These are phyloP conservation scores for Podila clonocystis DNA, from an alignment of 192 early-diverging fungal species.

Conservation along the genomic window DNA sequence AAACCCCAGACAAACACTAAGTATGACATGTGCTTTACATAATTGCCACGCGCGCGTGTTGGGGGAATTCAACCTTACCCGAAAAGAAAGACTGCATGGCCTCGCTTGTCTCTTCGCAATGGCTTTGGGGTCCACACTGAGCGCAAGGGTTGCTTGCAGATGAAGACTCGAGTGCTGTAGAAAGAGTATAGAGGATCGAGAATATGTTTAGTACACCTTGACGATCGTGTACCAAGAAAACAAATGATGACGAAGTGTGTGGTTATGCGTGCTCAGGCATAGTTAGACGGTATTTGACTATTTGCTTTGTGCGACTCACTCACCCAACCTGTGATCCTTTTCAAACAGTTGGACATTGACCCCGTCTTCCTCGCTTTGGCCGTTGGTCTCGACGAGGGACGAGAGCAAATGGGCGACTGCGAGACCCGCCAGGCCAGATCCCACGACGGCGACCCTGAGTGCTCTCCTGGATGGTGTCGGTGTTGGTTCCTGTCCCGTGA, in stretches of 20 bases:
- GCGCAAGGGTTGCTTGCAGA: not conserved
- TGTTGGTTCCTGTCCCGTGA: not conserved
- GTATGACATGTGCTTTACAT: not conserved
- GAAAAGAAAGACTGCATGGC: not conserved
- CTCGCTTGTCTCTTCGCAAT: not conserved
- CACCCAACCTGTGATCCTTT: constrained; percentile 57
- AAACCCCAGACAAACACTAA: no score
- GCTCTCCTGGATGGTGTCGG: not conserved
- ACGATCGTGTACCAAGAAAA: no score
- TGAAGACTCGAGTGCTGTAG: no score
- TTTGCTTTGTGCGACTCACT: constrained; percentile 39
- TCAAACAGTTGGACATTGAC: constrained; percentile 63
- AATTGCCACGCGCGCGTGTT: not conserved
- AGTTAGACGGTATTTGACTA: no score
- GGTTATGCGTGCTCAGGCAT: no score
- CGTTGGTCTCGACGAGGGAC: constrained; percentile 28
- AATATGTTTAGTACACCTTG: no score
- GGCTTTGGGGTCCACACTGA: not conserved
- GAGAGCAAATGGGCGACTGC: constrained; percentile 56
- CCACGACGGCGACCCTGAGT: constrained; percentile 58
- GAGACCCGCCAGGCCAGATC: constrained; percentile 61
- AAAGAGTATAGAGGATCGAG: no score
- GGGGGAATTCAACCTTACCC: not conserved
- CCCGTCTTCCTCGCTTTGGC: constrained; percentile 15
- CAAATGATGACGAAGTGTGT: no score